Conservation (phyloP, 2,329 filamentous ascomycete species). For the Ascochyta viciae-villosae region DNA sequence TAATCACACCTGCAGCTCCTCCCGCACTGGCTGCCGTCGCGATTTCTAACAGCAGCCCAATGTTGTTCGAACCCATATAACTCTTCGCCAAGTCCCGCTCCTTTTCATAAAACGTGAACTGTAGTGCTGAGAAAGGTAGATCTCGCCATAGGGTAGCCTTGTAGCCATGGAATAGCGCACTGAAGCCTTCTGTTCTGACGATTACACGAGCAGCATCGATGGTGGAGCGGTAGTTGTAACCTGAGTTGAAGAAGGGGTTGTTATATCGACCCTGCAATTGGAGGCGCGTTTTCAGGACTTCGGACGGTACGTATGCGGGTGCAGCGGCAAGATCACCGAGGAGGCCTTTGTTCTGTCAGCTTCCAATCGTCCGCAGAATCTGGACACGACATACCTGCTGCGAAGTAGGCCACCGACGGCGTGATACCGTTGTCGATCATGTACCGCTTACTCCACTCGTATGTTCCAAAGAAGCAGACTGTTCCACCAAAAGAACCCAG, state of each 20-base stretch:
- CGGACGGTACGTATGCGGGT: conserved; percentile 92
- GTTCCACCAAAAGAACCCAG: conserved; percentile 93
- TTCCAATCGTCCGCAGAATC: conserved; percentile 42
- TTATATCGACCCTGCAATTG: conserved; percentile 95
- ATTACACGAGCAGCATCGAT: conserved; percentile 87
- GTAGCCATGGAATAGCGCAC: conserved; percentile 94
- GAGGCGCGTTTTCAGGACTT: conserved; percentile 95
- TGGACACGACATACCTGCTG: conserved; percentile 67
- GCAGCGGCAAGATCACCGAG: conserved; percentile 91
- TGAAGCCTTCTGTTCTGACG: conserved; percentile 78
- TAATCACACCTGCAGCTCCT: conserved; percentile 90
- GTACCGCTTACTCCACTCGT: conserved; percentile 91
- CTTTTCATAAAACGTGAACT: conserved; percentile 98
- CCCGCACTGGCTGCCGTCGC: conserved; percentile 88
- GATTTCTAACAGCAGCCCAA: conserved; percentile 84
- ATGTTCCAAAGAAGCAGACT: conserved; percentile 92
- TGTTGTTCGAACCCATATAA: conserved; percentile 81
- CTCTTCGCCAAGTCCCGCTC: conserved; percentile 81
- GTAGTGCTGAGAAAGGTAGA: conserved; percentile 91
- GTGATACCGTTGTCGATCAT: conserved; percentile 86
- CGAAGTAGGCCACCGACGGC: conserved; percentile 83
- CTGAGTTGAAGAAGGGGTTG: conserved; percentile 90
- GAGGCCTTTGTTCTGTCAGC: conserved; percentile 65
- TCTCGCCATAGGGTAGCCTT: conserved; percentile 95
- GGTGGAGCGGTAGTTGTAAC: conserved; percentile 93